phyloP scores from a whole-genome alignment of 441 rosid genomes.

The Erodium chrysanthum region DNA sequence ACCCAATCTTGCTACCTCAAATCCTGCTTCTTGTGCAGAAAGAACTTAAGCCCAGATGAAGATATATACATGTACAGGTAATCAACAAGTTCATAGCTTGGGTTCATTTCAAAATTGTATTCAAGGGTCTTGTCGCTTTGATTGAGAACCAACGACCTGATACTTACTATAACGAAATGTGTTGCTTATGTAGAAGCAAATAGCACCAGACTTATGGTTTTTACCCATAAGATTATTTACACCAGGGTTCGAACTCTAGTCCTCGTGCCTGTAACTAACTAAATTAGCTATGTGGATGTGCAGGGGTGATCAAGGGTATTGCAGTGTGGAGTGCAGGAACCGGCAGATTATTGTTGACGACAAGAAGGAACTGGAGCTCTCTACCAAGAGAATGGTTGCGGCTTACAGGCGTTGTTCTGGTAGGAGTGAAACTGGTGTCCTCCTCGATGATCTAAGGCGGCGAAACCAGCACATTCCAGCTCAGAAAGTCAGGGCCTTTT shows the following conservation, averaged over 20 bases:
- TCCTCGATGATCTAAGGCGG: conserved; percentile 34
- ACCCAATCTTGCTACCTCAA: conserved; percentile 40
- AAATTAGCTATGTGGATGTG: background rate
- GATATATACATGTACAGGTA: conserved; percentile 88
- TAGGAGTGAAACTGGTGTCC: conserved; percentile 22
- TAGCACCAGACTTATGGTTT: no score
- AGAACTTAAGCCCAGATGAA: conserved; percentile 37
- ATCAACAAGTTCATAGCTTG: background rate
- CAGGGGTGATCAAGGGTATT: conserved; percentile 77
- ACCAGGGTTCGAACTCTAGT: no score
- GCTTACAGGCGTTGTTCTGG: conserved; percentile 34
- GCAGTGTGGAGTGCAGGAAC: conserved; percentile 62
- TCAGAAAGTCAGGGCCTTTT: conserved; percentile 31
- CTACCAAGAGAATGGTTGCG: conserved; percentile 33
- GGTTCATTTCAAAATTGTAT: background rate
- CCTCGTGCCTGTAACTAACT: no score
- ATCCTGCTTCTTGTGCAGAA: conserved; percentile 48
- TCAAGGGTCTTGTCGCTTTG: no score
- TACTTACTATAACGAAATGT: no score
- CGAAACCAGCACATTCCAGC: conserved; percentile 18
- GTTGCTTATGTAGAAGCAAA: no score
- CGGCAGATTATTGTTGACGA: conserved; percentile 59
- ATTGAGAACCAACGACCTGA: no score
- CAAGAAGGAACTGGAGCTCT: conserved; percentile 36
- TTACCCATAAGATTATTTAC: no score